Evolutionary conservation across 2,329 filamentous ascomycete species (phyloP), one percentile per base, ranked within the genome.

Genomic region (Aureobasidium sp.): DNA sequence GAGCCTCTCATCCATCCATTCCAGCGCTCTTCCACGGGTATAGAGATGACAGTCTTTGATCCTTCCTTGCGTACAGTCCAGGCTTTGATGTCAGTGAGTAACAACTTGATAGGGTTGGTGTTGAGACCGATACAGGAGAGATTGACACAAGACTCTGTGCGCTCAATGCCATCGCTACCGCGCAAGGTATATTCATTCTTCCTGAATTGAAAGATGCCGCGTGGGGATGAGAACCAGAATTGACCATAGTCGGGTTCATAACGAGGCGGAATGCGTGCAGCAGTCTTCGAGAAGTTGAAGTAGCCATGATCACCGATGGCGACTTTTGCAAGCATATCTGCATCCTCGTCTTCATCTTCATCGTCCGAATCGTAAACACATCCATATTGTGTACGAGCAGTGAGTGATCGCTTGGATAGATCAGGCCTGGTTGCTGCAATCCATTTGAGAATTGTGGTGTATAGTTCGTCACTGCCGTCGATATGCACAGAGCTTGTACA

Each of bases 201-300:
- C 1, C 15, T 48, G 57, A 50, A 60, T n/a, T 41, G 24, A n/a
- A 60, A 60, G 5, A 24, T 36, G 17, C 3, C 78, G 75, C 1
- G 75, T 69, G 36, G 10, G 24, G 44, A 27, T 1, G 43, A 37
- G 62, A 77, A 73, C 65, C 71, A 77, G 66, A 82, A 78, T 41
- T 67, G 69, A 1, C 79, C 79, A 56, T 77, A 77, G 63, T 79
- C 78, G 0, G 80, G 80, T 63, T 81, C 78, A 62, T 79, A 82
- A 3, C 73, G 72, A 1, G 78, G 78, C 1, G 80, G 80, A 3
- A 77, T 73, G 5, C 75, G 76, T 37, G 78, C 76, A 12, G 74
- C 73, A 76, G 77, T 81, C 63, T 77, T 78, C 63, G 76, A 77
- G 66, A 77, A 81, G 65, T 81, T 78, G 68, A 82, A 79, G 51